These are phyloP conservation scores for Anisodus tanguticus DNA, from an alignment of 257 asterid genomes.

Conservation along the genomic window DNA sequence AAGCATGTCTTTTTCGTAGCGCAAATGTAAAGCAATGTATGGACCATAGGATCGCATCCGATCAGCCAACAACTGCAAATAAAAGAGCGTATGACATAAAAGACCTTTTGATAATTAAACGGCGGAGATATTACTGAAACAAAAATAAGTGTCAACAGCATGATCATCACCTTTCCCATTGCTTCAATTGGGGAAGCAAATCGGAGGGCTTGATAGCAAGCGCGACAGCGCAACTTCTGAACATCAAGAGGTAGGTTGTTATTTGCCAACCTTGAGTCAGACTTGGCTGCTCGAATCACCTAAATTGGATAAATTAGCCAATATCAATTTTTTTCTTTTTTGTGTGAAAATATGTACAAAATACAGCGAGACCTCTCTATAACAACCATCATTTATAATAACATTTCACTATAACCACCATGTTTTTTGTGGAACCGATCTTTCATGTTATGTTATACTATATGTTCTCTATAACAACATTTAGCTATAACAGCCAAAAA, in stretches of 20 bases:
- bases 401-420: too few relatives aligned
- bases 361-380: not conserved
- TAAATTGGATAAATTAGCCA: constrained; percentile 29
- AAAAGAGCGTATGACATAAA: not conserved
- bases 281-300: constrained; percentile 94
- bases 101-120: not conserved
- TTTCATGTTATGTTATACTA: too few relatives aligned
- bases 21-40: constrained; percentile 85
- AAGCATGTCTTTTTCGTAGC: constrained; percentile 97
- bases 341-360: not conserved
- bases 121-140: not conserved
- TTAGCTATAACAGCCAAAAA: too few relatives aligned
- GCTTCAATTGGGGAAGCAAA: constrained; percentile 82
- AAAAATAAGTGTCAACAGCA: not conserved
- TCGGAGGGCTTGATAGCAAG: constrained; percentile 87
- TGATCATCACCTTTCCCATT: constrained; percentile 77
- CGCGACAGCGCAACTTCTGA: constrained; percentile 91
- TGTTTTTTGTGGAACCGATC: too few relatives aligned
- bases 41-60: constrained; percentile 79
- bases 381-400: too few relatives aligned
- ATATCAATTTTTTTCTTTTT: not conserved
- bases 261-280: constrained; percentile 94
- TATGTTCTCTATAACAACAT: too few relatives aligned
- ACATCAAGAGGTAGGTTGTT: constrained; percentile 87
- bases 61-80: constrained; percentile 75